Conservation (phyloP, 306 rosid genomes). For the Vigna hirtella region DNA sequence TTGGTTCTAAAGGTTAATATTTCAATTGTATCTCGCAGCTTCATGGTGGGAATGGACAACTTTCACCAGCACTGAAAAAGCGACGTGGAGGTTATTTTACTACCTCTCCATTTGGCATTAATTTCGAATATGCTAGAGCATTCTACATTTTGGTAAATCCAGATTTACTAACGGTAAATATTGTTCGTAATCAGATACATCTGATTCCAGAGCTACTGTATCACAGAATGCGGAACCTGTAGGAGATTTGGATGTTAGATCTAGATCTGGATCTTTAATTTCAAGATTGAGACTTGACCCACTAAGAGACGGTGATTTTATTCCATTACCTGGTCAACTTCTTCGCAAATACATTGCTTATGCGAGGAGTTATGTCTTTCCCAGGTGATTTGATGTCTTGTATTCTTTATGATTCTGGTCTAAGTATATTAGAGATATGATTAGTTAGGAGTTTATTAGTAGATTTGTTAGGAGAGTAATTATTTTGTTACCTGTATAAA, state of each 20-base stretch:
- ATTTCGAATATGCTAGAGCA: conserved; percentile 40
- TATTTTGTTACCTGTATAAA: too few species aligned
- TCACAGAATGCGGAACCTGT: conserved; percentile 57
- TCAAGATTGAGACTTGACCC: conserved; percentile 81
- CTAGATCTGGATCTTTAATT: conserved; percentile 61
- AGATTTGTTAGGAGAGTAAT: too few species aligned
- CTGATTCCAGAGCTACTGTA: conserved; percentile 55
- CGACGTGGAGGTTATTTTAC: conserved; percentile 62
- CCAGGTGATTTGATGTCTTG: conserved; percentile 69
- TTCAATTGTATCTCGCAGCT: conserved; percentile 67
- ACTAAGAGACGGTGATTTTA: conserved; percentile 69
- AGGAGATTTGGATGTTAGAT: conserved; percentile 52
- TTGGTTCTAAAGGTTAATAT: conserved; percentile 32
- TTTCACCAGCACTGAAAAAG: conserved; percentile 66
- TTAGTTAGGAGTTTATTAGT: too few species aligned
- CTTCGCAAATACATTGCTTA: conserved; percentile 93
- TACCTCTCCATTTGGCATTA: conserved; percentile 33
- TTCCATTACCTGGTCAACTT: conserved; percentile 86
- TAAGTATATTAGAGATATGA: conserved; percentile 2
- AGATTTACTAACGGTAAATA: conserved; percentile 33
- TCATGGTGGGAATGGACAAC: conserved; percentile 73
- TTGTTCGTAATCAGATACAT: conserved; percentile 47
- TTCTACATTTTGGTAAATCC: conserved; percentile 33
- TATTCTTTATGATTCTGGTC: conserved; percentile 32
- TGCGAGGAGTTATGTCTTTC: conserved; percentile 82